These are phyloP conservation scores for Neonectria magnoliae DNA, from an alignment of 2,329 filamentous ascomycete genomes.

Conservation along the genomic window DNA sequence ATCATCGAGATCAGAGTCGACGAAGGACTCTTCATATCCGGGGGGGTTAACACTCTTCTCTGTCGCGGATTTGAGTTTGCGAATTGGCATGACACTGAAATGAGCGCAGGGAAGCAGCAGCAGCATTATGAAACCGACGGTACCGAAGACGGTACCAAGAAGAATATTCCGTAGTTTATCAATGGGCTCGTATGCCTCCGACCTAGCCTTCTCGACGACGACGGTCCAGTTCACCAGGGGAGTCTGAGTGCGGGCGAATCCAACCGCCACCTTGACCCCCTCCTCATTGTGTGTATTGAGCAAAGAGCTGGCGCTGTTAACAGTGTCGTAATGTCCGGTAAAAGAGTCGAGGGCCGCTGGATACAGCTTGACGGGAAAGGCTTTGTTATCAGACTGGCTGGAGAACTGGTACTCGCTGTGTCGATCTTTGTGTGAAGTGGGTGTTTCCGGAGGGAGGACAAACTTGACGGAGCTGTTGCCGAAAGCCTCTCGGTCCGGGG, in stretches of 20 bases:
- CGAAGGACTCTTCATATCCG: slow-evolving; percentile 62
- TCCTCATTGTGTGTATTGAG: slow-evolving; percentile 80
- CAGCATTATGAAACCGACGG: slow-evolving; percentile 76
- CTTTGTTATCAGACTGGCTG: slow-evolving; percentile 54
- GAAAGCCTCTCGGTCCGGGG: slow-evolving; percentile 52
- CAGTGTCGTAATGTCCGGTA: slow-evolving; percentile 55
- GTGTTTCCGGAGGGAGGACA: slow-evolving; percentile 64
- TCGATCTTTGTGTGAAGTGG: slow-evolving; percentile 54
- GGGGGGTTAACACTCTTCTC: slow-evolving; percentile 76
- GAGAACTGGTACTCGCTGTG: slow-evolving; percentile 51
- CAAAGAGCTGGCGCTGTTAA: slow-evolving; percentile 75
- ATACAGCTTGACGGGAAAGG: slow-evolving; percentile 71
- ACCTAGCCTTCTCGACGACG: slow-evolving; percentile 78
- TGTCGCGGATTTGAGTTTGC: slow-evolving; percentile 78
- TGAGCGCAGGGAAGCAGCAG: slow-evolving; percentile 83
- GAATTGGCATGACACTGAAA: slow-evolving; percentile 82
- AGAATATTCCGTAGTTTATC: slow-evolving; percentile 80
- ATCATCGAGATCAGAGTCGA: slow-evolving; percentile 56
- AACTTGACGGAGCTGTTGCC: slow-evolving; percentile 63
- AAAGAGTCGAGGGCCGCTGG: slow-evolving; percentile 71
- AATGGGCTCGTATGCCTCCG: slow-evolving; percentile 82
- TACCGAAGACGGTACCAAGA: slow-evolving; percentile 85
- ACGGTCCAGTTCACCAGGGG: slow-evolving; percentile 83
- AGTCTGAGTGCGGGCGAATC: slow-evolving; percentile 76
- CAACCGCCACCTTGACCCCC: slow-evolving; percentile 76